A percentile compares a stretch with the other conserved stretches of the same genome.
These are phyloP conservation scores for Pichia occidentalis DNA, from an alignment of 805 yeast species.

Conservation along the genomic window DNA sequence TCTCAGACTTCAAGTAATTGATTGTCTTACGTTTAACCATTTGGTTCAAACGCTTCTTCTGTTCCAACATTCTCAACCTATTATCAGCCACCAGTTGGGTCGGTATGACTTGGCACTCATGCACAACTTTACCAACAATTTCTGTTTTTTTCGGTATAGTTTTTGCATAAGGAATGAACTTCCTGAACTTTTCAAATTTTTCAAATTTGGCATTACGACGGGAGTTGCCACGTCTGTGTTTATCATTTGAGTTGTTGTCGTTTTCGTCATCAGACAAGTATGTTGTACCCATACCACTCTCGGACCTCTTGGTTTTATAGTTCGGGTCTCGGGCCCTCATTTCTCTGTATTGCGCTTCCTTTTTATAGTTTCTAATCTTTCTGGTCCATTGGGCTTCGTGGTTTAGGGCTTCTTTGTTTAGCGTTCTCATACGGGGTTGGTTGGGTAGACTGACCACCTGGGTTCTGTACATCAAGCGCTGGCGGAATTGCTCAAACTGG, in stretches of 20 bases:
- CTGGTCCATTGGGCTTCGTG: slow-evolving; percentile 30
- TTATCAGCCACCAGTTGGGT: slow-evolving; percentile 68
- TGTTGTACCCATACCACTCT: slow-evolving; percentile 29
- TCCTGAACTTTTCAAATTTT: slow-evolving; percentile 17
- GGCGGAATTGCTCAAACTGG: slow-evolving; percentile 57
- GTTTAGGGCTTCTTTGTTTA: slow-evolving; percentile 31
- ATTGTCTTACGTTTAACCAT: slow-evolving; percentile 40
- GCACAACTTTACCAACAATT: slow-evolving; percentile 78
- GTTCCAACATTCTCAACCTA: slow-evolving; percentile 46
- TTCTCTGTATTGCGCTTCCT: slow-evolving; percentile 15
- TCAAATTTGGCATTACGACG: slow-evolving; percentile 10
- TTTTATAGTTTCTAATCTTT: slow-evolving; percentile 19
- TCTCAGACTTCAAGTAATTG: slow-evolving; percentile 51
- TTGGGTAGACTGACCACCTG: slow-evolving; percentile 47
- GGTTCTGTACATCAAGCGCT: slow-evolving; percentile 40
- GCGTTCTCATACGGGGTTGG: slow-evolving; percentile 40
- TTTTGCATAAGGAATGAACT: slow-evolving; percentile 73
- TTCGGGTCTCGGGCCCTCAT: slow-evolving; percentile 18
- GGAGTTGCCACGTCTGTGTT: slow-evolving; percentile 9
- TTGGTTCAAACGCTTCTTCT: slow-evolving; percentile 24
- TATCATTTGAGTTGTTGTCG: slow-evolving; percentile 5
- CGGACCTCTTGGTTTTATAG: slow-evolving; percentile 6
- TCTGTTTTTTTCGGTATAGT: slow-evolving; percentile 87
- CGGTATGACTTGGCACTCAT: slow-evolving; percentile 88
- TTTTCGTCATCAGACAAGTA: slow-evolving; percentile 7